Percentiles rank a stretch among this genome's conserved stretches.
Evolutionary conservation across 2,329 filamentous ascomycete species (phyloP).

Genomic region (Nigrospora osmanthi): DNA sequence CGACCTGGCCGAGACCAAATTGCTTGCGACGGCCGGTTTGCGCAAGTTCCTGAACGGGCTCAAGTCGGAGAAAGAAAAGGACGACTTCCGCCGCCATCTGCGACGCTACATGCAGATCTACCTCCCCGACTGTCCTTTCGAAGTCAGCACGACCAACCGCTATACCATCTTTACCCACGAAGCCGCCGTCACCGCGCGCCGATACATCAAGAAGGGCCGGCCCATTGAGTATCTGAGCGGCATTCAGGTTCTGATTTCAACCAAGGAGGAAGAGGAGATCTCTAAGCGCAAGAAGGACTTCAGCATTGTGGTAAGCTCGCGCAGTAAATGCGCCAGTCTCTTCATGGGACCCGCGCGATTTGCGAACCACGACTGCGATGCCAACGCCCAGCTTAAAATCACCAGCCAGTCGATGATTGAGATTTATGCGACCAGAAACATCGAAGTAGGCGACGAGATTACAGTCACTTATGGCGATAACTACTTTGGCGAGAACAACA

Average conservation of each 20-base stretch:
- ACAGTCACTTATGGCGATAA: constrained; percentile 93
- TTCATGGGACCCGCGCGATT: constrained; percentile 95
- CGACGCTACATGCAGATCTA: constrained; percentile 91
- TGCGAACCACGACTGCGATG: constrained; percentile 92
- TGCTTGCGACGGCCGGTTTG: constrained; percentile 67
- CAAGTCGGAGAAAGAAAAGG: constrained; percentile 69
- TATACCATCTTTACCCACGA: constrained; percentile 91
- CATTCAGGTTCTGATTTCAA: constrained; percentile 86
- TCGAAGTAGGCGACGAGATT: constrained; percentile 85
- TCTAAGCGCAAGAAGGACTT: constrained; percentile 84
- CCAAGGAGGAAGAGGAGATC: constrained; percentile 80
- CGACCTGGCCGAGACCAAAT: constrained; percentile 59
- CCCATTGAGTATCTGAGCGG: constrained; percentile 85
- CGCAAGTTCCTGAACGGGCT: constrained; percentile 62
- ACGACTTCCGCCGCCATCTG: constrained; percentile 79
- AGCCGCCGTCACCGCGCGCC: constrained; percentile 76
- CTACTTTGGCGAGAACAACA: constrained; percentile 93
- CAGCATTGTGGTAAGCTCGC: constrained; percentile 89
- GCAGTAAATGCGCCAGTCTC: constrained; percentile 82
- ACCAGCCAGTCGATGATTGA: constrained; percentile 82
- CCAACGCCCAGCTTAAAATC: constrained; percentile 83
- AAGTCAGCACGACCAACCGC: constrained; percentile 84
- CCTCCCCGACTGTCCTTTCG: constrained; percentile 86
- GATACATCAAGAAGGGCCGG: constrained; percentile 71
- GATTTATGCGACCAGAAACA: constrained; percentile 76